phyloP scores from a whole-genome alignment of 441 rosid genomes.

The Rhodomyrtus psidioides region DNA sequence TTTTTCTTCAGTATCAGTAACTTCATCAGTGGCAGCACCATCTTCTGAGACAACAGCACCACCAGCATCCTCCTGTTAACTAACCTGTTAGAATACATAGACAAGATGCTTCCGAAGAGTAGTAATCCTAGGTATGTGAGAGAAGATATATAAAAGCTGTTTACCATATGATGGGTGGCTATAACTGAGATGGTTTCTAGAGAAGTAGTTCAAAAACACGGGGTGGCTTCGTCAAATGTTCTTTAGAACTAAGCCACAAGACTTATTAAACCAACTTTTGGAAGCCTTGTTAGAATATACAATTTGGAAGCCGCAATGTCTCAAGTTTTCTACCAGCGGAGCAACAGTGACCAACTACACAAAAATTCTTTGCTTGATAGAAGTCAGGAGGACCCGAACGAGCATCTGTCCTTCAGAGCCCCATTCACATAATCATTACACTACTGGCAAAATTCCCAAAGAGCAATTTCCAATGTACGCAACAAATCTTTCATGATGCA shows the following conservation, averaged over 20 bases:
- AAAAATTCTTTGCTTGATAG: neutral
- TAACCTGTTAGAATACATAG: constrained; percentile 10
- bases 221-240: neutral
- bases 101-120: neutral
- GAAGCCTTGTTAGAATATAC: neutral
- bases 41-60: constrained; percentile 36
- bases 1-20: constrained; percentile 33
- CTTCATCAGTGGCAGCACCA: constrained; percentile 21
- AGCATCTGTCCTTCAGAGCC: neutral
- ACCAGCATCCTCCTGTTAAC: constrained; percentile 55
- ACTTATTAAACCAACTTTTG: neutral
- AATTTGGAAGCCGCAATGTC: neutral
- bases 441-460: neutral
- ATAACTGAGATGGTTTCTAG: neutral
- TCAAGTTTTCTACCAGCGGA: neutral
- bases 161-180: neutral
- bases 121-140: neutral
- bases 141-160: neutral
- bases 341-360: neutral
- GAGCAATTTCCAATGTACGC: neutral
- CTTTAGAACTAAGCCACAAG: neutral
- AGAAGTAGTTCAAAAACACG: neutral
- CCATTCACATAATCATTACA: neutral
- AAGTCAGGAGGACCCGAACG: neutral
- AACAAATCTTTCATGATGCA: neutral